Evolutionary conservation across 305 asterid genomes (phyloP), one percentile per base, ranked within the genome.

Genomic region (Vinca major): DNA sequence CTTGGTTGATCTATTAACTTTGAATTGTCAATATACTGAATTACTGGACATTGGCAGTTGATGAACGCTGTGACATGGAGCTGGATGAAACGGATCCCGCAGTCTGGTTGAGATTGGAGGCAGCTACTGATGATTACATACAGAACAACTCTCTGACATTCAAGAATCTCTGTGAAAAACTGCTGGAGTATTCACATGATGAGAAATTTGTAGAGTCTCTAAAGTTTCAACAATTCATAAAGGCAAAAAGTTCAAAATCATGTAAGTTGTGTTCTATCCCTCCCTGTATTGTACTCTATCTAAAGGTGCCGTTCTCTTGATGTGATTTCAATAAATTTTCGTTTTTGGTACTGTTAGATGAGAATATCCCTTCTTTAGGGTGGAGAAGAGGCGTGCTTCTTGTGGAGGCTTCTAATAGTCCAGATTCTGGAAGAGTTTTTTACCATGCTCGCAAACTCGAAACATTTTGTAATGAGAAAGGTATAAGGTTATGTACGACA

Each of bases 11-110:
- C 14, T 44, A 37, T 71, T 67, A 39, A 44, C 26, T 56, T 62
- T 41, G 51, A 45, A 41, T 57, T 39, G 67, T 62, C 19, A 66
- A 37, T 8, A 5, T 16, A 37, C 47, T 60, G 21, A 60, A 37
- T 33, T 9, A 33, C 39, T 52, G 57, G 64, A 26, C 0, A 54
- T 70, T 74, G 79, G 78, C 89, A 94, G 99, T 94, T 72, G 98
- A 94, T 71, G 99, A 94, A 71, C 95, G 98, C 17, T 91, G 98
- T 82, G 99, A 82, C 67, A 94, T 94, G 99, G 99, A 91, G 86
- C 83, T 94, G 65, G 99, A 94, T 80, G 99, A 94, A 77, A 94
- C 99, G 69, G 98, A 94, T 75, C 99, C 99, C 19, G 81, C 95
- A 0, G 69, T 85, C 73, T 94, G 98, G 99, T 76, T 83, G 65